Conservation (phyloP, 257 asterid genomes). For the Galeopsis tetrahit region DNA sequence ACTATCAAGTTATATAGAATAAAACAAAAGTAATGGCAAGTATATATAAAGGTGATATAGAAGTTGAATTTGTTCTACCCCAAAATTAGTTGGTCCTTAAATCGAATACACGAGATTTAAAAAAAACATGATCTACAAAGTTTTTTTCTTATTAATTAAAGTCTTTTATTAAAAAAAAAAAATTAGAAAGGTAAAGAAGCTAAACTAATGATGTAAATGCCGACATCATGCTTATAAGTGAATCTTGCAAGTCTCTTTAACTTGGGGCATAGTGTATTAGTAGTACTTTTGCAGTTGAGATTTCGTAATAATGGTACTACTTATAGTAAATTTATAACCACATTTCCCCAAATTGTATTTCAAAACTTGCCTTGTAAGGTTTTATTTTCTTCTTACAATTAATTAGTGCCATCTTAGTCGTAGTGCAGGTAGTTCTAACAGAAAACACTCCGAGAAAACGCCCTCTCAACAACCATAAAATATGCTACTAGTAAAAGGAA, state of each 20-base stretch:
- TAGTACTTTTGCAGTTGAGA: conserved; percentile 25
- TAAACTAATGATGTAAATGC: conserved; percentile 20
- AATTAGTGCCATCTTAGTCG: conserved; percentile 28
- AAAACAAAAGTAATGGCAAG: too few species aligned
- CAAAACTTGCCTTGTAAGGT: conserved; percentile 41
- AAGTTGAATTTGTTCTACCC: not conserved
- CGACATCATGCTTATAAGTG: conserved; percentile 26
- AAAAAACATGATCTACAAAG: not conserved
- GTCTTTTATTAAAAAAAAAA: too few species aligned
- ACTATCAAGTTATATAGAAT: too few species aligned
- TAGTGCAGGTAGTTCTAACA: conserved; percentile 42
- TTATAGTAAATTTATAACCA: conserved; percentile 8
- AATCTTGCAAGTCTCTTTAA: conserved; percentile 6
- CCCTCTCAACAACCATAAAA: conserved; percentile 28
- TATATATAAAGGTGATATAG: not conserved
- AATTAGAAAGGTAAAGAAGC: not conserved
- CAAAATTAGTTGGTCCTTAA: too few species aligned
- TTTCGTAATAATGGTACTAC: conserved; percentile 15
- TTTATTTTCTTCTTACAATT: conserved; percentile 24
- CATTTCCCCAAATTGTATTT: conserved; percentile 26
- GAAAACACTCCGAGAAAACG: conserved; percentile 22
- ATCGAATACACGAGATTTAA: too few species aligned
- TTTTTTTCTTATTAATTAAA: not conserved
- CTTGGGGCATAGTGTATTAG: conserved; percentile 25
- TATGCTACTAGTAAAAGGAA: not conserved